A percentile compares a stretch with the other conserved stretches of the same genome.
phyloP scores from a whole-genome alignment of 2,329 filamentous ascomycete genomes.

The Cercospora sesami region DNA sequence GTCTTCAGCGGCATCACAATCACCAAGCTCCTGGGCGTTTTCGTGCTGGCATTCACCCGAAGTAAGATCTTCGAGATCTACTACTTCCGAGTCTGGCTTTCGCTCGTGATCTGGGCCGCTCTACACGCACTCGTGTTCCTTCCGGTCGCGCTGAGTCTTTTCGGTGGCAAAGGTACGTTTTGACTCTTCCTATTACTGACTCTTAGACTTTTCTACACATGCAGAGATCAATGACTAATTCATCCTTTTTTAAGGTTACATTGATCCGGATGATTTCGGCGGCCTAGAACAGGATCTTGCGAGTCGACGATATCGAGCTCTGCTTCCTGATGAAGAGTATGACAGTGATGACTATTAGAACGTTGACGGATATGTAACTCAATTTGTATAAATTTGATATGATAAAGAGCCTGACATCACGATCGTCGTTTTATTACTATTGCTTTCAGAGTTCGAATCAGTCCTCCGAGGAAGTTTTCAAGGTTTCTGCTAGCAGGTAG shows the following conservation, averaged over 20 bases:
- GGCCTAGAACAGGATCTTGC: constrained; percentile 88
- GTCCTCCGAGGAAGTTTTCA: neutral
- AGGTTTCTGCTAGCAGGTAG: neutral
- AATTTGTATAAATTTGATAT: neutral
- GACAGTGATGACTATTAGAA: constrained; percentile 65
- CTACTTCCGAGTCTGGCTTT: constrained; percentile 96
- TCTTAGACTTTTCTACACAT: neutral
- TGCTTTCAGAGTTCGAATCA: neutral
- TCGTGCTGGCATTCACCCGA: constrained; percentile 86
- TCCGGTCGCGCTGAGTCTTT: constrained; percentile 81
- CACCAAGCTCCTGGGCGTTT: constrained; percentile 90
- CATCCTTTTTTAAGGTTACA: constrained; percentile 60
- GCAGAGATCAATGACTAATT: neutral
- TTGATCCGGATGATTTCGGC: constrained; percentile 82
- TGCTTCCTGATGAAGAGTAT: constrained; percentile 73
- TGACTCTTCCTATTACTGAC: neutral
- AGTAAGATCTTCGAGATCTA: constrained; percentile 99
- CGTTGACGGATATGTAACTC: neutral
- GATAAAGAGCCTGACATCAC: neutral
- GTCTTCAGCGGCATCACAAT: constrained; percentile 96
- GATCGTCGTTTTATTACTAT: neutral
- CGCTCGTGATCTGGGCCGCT: constrained; percentile 84
- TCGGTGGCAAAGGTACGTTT: constrained; percentile 70
- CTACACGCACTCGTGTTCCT: constrained; percentile 87
- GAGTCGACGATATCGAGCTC: constrained; percentile 71